Evolutionary conservation across 352 stramenopile species (phyloP), one percentile per base, ranked within the genome.

Genomic region (Globisporangium alternatum): DNA sequence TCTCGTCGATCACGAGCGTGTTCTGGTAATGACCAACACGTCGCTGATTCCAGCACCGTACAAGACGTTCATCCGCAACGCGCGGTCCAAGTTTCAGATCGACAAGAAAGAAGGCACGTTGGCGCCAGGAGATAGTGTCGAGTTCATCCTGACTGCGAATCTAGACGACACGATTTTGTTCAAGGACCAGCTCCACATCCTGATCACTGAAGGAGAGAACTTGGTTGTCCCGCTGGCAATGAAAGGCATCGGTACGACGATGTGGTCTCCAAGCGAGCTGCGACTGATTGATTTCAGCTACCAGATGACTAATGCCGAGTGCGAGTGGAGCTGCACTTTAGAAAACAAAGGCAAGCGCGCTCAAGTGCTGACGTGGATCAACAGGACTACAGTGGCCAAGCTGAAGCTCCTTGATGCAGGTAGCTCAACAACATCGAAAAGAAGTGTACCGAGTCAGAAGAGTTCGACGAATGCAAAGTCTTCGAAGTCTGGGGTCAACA

Each of bases 321-420:
- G 91, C 66, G 84, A 97, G 65, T 96, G 89, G 78, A 92, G 84
- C 43, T 98, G 97, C 60, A 96, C 95, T 2, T 78, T 98, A 6
- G 95, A 98, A 62, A 98, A 98, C 78, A 97, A 97, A 57, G 96
- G 96, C 21, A 95, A 97, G 39, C 85, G 95, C 1, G 72, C 90
- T 7, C 96, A 98, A 65, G 69, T 91, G 5, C 73, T 98, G 35
- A 95, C 86, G 22, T 98, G 95, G 96, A 74, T 94, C 28, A 98
- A 98, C 66, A 79, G 84, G 55, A 93, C 86, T 2, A 54, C 84
- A 19, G 68, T 39, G 17, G 21, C 48, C 12, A 59, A 83, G 56
- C 58, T 82, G 17, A 80, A 78, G 56, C 63, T 82, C 22, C 31
- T 71, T 17, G 68, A 71, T 9, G 35, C 62, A 55, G 10, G 10